Evolutionary conservation across 139 green algal species (phyloP).

Genomic region (Tetraselmis chui): DNA sequence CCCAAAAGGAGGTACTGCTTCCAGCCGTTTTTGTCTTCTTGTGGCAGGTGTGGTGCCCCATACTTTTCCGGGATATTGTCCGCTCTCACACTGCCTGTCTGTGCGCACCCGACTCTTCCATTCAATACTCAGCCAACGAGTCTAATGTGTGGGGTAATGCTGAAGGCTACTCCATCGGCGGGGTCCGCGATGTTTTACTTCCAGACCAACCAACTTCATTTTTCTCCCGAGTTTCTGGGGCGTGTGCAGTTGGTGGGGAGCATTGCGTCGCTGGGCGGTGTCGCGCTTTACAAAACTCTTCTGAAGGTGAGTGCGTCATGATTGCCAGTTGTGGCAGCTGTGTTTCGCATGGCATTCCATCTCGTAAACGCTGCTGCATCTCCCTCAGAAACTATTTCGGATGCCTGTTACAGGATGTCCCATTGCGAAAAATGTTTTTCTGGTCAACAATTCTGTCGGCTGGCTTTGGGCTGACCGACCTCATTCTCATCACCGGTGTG

Average conservation of each 20-base stretch:
- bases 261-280: constrained; percentile 57
- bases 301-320: constrained; percentile 20
- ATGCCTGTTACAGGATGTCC: constrained; percentile 17
- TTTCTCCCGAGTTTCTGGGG: constrained; percentile 83
- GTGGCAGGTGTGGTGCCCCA: constrained; percentile 63
- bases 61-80: no score
- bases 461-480: constrained; percentile 71
- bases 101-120: no score
- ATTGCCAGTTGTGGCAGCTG: no score
- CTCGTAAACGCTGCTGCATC: not conserved
- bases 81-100: no score
- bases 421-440: constrained; percentile 59
- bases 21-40: constrained; percentile 72
- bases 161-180: constrained; percentile 61
- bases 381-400: not conserved
- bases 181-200: constrained; percentile 78
- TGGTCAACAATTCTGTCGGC: constrained; percentile 66
- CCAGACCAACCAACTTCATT: constrained; percentile 67
- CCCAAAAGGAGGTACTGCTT: constrained; percentile 47
- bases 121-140: no score
- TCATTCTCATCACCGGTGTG: constrained; percentile 58
- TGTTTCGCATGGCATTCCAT: not conserved
- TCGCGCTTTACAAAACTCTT: constrained; percentile 38
- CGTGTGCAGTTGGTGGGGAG: constrained; percentile 73
- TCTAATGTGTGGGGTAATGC: no score